A percentile compares a stretch with the other conserved stretches of the same genome.
phyloP scores from a whole-genome alignment of 768 basidiomycete species.

The Trametes cinnabarina region DNA sequence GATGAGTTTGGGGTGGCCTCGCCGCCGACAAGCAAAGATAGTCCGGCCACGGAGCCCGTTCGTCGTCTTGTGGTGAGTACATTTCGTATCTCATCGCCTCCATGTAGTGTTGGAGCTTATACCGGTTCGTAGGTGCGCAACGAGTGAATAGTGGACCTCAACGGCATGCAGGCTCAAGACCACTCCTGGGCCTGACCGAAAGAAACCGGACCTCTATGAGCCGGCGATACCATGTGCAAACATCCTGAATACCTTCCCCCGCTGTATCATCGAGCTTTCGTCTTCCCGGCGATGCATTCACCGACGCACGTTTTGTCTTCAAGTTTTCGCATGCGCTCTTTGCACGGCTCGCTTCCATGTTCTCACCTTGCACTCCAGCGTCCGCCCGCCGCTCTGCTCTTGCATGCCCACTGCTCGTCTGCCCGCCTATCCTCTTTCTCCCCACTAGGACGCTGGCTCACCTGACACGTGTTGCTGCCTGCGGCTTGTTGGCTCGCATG shows the following conservation, averaged over 20 bases:
- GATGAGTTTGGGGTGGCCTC: slow-evolving; percentile 22
- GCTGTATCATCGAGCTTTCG: slow-evolving; percentile 12
- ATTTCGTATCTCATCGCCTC: not conserved
- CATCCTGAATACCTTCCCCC: not conserved
- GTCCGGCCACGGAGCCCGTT: not conserved
- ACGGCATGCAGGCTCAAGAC: not conserved
- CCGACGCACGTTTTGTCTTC: not conserved
- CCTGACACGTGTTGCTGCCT: not conserved
- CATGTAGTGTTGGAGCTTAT: not conserved
- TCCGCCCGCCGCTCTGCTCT: slow-evolving; percentile 1
- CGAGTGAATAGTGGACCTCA: slow-evolving; percentile 6
- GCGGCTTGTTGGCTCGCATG: not conserved
- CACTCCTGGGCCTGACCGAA: not conserved
- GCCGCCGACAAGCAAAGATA: slow-evolving; percentile 4
- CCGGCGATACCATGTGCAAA: slow-evolving; percentile 18
- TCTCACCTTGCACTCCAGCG: not conserved
- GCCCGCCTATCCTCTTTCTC: not conserved
- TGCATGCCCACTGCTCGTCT: not conserved
- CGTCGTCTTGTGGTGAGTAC: slow-evolving; percentile 19
- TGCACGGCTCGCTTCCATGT: not conserved
- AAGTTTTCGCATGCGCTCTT: not conserved
- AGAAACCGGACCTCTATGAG: not conserved
- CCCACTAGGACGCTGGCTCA: not conserved
- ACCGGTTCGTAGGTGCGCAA: slow-evolving; percentile 20
- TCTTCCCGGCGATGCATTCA: slow-evolving; percentile 1